Evolutionary conservation across 2,329 filamentous ascomycete genomes (phyloP).

Genomic region (Botrytis fragariae): DNA sequence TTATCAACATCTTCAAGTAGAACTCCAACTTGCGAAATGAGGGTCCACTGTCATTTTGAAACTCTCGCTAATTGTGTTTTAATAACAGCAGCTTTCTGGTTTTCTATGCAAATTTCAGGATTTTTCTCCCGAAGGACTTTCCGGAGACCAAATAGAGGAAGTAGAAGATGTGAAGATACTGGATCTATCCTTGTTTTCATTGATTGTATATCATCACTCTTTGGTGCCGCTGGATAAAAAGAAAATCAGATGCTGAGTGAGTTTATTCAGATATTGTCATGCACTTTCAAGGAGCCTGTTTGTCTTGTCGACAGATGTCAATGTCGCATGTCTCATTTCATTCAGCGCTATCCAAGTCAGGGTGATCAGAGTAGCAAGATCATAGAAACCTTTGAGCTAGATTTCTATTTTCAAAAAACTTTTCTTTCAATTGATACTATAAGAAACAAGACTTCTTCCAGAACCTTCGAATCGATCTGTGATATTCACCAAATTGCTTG

Average conservation of each 20-base stretch:
- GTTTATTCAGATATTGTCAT: neutral
- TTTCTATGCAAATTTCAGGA: neutral
- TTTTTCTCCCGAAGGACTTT: neutral
- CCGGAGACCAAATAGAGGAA: neutral
- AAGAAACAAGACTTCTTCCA: neutral
- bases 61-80: neutral
- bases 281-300: neutral
- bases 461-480: neutral
- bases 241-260: neutral
- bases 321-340: neutral
- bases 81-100: neutral
- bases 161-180: neutral
- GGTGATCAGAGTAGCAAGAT: neutral
- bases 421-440: too few species aligned
- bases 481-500: rapidly evolving
- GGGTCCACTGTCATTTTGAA: neutral
- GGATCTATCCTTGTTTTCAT: neutral
- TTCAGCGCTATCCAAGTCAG: neutral
- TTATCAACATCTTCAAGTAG: neutral
- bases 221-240: neutral
- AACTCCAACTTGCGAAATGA: neutral
- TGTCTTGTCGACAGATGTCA: neutral
- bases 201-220: neutral
- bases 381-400: neutral
- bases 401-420: neutral